These are phyloP conservation scores for Boletus austroedulis DNA, from an alignment of 1,284 basidiomycete species.

Conservation along the genomic window DNA sequence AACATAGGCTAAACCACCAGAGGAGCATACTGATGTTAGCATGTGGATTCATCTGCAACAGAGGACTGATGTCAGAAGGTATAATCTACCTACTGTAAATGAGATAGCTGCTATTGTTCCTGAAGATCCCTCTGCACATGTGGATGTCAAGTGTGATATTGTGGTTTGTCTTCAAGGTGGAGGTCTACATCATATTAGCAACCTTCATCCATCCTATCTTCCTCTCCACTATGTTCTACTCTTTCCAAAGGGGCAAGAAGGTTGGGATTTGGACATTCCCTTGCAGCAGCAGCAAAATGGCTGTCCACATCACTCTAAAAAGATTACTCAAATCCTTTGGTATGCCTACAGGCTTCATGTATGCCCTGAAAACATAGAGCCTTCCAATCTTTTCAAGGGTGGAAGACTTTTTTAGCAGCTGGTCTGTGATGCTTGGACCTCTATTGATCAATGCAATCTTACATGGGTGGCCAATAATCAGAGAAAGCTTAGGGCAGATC, in stretches of 20 bases:
- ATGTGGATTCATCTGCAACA: conserved; percentile 2
- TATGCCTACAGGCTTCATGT: conserved; percentile 16
- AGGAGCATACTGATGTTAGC: background rate
- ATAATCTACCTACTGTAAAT: conserved; percentile 32
- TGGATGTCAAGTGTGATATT: conserved; percentile 2
- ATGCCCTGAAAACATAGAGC: background rate
- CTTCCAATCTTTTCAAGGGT: conserved; percentile 35
- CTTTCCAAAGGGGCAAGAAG: conserved; percentile 41
- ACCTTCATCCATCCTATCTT: conserved; percentile 38
- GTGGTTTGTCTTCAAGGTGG: conserved; percentile 1
- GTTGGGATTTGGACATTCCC: conserved; percentile 26
- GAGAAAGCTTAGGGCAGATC: conserved; percentile 34
- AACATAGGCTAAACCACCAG: background rate
- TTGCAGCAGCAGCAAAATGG: background rate
- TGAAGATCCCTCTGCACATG: conserved; percentile 20
- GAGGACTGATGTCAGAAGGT: conserved; percentile 15
- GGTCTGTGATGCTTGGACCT: conserved; percentile 38
- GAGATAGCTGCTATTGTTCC: conserved; percentile 32
- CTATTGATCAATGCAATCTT: conserved; percentile 33
- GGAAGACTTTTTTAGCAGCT: conserved; percentile 44
- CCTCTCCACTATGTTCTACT: conserved; percentile 42
- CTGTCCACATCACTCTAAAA: background rate
- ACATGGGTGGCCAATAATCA: conserved; percentile 38
- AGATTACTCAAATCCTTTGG: conserved; percentile 19
- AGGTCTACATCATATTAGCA: conserved; percentile 27